Conservation (phyloP, 140 eudicot species). For the Senecio squalidus region DNA sequence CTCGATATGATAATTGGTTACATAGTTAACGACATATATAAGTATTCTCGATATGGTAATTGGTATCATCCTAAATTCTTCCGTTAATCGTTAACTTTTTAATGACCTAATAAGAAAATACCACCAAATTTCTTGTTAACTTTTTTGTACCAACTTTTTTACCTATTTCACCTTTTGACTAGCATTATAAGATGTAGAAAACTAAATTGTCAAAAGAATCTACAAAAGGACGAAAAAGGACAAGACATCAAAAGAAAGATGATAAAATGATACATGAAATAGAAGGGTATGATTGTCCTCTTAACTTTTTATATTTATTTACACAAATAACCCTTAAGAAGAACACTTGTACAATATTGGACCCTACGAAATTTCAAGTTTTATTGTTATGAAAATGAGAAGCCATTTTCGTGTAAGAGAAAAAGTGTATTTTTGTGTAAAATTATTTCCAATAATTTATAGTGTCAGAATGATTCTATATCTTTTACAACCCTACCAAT, state of each 20-base stretch:
- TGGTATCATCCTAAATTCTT: no score
- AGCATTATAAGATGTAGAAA: not conserved
- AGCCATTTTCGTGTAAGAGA: conserved; percentile 26
- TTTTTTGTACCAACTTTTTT: no score
- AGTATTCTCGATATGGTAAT: no score
- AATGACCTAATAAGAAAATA: no score
- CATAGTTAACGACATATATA: no score
- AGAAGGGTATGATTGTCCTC: conserved; percentile 23
- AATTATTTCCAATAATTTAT: conserved; percentile 15
- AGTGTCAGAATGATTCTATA: conserved; percentile 21
- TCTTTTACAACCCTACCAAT: not conserved
- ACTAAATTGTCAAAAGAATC: conserved; percentile 20
- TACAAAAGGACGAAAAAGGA: conserved; percentile 15
- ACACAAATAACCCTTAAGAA: conserved; percentile 15
- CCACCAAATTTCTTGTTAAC: no score
- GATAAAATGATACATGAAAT: conserved; percentile 19
- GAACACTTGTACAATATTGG: conserved; percentile 9
- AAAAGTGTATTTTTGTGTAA: conserved; percentile 12
- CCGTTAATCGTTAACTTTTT: no score
- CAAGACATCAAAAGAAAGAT: conserved; percentile 15
- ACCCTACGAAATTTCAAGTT: conserved; percentile 22
- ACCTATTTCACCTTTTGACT: no score
- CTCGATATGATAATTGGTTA: no score
- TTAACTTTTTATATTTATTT: conserved; percentile 7
- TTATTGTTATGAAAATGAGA: conserved; percentile 9